Evolutionary conservation across 1,284 basidiomycete genomes (phyloP).

Genomic region (Neotropicomus parvogracilis): DNA sequence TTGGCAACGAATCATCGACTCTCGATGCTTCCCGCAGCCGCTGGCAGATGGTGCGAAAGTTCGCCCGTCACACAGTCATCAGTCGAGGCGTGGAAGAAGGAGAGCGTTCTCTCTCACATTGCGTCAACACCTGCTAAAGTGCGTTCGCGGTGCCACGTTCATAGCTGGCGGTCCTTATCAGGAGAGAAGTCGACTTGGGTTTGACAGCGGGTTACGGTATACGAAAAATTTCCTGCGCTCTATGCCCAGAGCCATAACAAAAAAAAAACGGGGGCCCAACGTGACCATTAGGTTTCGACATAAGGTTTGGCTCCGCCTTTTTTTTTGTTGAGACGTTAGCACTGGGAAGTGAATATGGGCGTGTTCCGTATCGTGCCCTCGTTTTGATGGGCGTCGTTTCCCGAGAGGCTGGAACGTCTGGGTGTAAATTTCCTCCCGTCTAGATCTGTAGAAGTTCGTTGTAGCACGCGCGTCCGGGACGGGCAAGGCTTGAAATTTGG

Average conservation of each 20-base stretch:
- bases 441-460: slow-evolving; percentile 4
- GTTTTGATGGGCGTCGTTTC: slow-evolving; percentile 10
- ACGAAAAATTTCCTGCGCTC: slow-evolving; percentile 24
- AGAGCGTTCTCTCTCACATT: slow-evolving; percentile 8
- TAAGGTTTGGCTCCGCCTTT: slow-evolving; percentile 10
- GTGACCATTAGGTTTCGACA: slow-evolving; percentile 21
- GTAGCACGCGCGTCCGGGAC: not conserved
- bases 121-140: not conserved
- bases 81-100: too few relatives aligned
- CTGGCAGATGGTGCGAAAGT: not conserved
- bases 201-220: slow-evolving; percentile 27
- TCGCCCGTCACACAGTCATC: not conserved
- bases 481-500: slow-evolving; percentile 9
- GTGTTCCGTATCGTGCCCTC: slow-evolving; percentile 11
- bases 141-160: slow-evolving; percentile 21
- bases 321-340: slow-evolving; percentile 4
- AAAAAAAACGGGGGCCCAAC: slow-evolving; percentile 12
- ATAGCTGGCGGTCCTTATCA: slow-evolving; percentile 17
- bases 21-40: not conserved
- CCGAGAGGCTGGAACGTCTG: slow-evolving; percentile 8
- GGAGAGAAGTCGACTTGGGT: slow-evolving; percentile 3
- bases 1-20: too few relatives aligned
- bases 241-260: slow-evolving; percentile 11
- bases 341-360: slow-evolving; percentile 6
- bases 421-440: slow-evolving; percentile 2